phyloP scores from a whole-genome alignment of 305 asterid species.

The Solanum hybrid region DNA sequence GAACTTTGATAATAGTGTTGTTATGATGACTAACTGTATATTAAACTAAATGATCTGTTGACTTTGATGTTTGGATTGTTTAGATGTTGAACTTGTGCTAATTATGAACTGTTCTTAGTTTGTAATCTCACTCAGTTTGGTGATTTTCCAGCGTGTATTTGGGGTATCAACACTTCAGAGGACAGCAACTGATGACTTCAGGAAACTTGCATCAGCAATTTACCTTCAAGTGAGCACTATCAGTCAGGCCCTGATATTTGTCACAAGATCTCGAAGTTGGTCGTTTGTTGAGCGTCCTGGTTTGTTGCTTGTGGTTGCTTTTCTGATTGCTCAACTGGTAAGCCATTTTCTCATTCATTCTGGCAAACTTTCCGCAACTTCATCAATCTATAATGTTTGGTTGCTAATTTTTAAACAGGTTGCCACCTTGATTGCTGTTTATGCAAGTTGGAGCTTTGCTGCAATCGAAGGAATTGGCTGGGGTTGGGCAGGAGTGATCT shows the following conservation, averaged over 20 bases:
- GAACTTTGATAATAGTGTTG: neutral
- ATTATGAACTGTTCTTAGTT: neutral
- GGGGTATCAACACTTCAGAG: slow-evolving; percentile 95
- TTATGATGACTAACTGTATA: neutral
- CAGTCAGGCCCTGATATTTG: slow-evolving; percentile 94
- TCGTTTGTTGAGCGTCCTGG: slow-evolving; percentile 96
- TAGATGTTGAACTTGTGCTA: neutral
- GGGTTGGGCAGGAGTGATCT: slow-evolving; percentile 99
- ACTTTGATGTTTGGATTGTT: neutral
- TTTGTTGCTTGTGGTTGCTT: slow-evolving; percentile 72
- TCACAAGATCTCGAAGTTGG: slow-evolving; percentile 93
- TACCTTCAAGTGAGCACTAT: slow-evolving; percentile 99
- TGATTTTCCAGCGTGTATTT: slow-evolving; percentile 43
- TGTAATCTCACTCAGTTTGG: neutral
- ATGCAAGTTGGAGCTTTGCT: slow-evolving; percentile 93
- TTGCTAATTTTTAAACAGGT: slow-evolving; percentile 31
- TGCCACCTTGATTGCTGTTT: slow-evolving; percentile 92
- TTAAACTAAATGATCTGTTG: neutral
- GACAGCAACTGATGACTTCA: slow-evolving; percentile 83
- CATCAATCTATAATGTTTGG: neutral
- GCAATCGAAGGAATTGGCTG: slow-evolving; percentile 98
- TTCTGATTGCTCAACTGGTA: slow-evolving; percentile 81
- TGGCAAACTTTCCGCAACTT: neutral
- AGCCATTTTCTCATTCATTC: slow-evolving; percentile 6
- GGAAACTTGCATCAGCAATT: slow-evolving; percentile 95